Evolutionary conservation across 768 basidiomycete species (phyloP), one percentile per base, ranked within the genome.

Genomic region (Austroboletus festivus): DNA sequence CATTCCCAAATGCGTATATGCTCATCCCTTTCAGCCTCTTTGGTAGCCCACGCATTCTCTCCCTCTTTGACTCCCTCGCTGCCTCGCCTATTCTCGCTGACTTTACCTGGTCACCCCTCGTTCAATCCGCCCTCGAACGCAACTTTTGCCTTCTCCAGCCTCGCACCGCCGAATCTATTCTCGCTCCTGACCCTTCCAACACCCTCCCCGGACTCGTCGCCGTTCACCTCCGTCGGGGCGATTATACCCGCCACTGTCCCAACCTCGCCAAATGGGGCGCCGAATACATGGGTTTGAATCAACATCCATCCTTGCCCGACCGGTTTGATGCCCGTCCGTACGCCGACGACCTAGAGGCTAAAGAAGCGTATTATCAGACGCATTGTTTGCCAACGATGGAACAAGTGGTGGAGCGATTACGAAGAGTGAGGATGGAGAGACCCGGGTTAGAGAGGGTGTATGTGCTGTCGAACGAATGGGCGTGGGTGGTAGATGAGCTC

Each of bases 21-120:
- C 45, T 11, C 31, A 41, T 34, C 31, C 31, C 7, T 0, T 22
- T 4, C 46, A 81, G 78, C 39, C 64, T 80, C 34, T 80, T 81
- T 46, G 74, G 77, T 9, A 60, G 67, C 1, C 62, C 65, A 0
- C 65, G 70, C 9, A 52, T 78, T 2, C 64, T 78, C 1, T 68
- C 72, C 5, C 51, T 81, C 4, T 75, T 76, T 52, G 73, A 73
- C 0, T 46, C 64, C 4, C 68, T 83, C 30, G 56, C 59, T 5
- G 52, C 65, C 7, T 81, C 81, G 0, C 80, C 81, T 18, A 73
- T 81, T 38, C 63, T 82, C 26, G 57, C 55, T 3, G 51, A 68
- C n/a, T 83, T 81, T 54, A 51, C 64, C 3, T 83, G 80, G 80
- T 79, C 80, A 0, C 71, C 76, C 0, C 71, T 79, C 45, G 77